Evolutionary conservation across 371 early-diverging fungal genomes (phyloP), one percentile per base, ranked within the genome.

Genomic region (Mucor velutinosus): DNA sequence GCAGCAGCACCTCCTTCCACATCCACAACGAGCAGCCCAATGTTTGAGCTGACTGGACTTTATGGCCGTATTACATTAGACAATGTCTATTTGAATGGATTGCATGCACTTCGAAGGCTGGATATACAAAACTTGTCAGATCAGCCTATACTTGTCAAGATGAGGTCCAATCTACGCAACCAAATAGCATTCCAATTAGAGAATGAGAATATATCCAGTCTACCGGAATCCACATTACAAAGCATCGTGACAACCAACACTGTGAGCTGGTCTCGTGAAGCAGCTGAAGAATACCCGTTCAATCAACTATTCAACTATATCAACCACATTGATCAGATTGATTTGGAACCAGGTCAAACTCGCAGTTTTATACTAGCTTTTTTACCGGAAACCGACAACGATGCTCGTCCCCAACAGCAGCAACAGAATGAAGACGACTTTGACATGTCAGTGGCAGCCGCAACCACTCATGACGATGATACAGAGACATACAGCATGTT

Each of bases 291-390:
- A 17, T 85, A 87, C 63, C 91, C 93, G 59, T 93, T 92, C 72
- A 96, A 95, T 69, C 92, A 94, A 67, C 83, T 96, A 1, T 96
- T 95, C 76, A 96, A 96, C 66, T 90, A 88, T 67, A 95, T 96
- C 70, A 91, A 93, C 62, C 89, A 92, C 67, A 88, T 95, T 53
- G 91, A 93, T 63, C 86, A 94, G 66, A 73, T 95, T 10, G 75
- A 77, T n/a, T 75, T 96, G 12, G 76, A 79, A 6, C 89, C 94
- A 4, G 80, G 83, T 8, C 76, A 92, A 66, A 79, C 86, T 0
- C 82, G 84, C 45, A 75, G 86, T 14, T 73, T 96, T 43, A 90
- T 96, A 47, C 74, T 95, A 11, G 90, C 89, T 0, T 94, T 95
- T 72, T 70, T 95, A 33, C 95, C 96, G 19, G 81, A 82, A 15